These are phyloP conservation scores for Protea cynaroides DNA, from an alignment of 164 flowering plant species.

Conservation along the genomic window DNA sequence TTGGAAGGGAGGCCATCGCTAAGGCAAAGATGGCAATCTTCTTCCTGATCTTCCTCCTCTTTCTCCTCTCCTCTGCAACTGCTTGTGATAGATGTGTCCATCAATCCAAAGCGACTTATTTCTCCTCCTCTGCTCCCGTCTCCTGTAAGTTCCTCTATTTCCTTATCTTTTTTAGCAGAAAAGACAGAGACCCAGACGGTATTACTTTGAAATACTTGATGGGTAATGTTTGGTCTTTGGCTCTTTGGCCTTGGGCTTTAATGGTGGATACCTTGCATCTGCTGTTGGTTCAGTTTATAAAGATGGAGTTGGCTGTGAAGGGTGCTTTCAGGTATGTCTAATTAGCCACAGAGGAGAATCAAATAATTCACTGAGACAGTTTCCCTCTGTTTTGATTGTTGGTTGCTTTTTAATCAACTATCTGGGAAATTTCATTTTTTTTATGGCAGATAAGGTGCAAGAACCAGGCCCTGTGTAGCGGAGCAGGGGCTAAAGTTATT, in stretches of 20 bases:
- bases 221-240: constrained; percentile 45
- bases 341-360: background rate
- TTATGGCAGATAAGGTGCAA: constrained; percentile 75
- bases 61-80: constrained; percentile 40
- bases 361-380: no score
- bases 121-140: constrained; percentile 43
- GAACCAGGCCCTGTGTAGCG: constrained; percentile 42
- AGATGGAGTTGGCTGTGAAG: constrained; percentile 88
- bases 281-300: constrained; percentile 57
- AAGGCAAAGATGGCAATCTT: constrained; percentile 34
- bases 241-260: constrained; percentile 55
- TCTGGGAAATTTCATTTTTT: no score
- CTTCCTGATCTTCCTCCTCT: constrained; percentile 27
- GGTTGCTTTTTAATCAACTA: no score
- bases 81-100: constrained; percentile 85
- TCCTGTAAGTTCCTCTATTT: constrained; percentile 32
- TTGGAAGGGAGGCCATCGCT: constrained; percentile 57
- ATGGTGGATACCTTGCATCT: constrained; percentile 61
- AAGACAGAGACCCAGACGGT: constrained; percentile 14
- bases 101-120: constrained; percentile 58
- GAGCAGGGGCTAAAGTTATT: constrained; percentile 45
- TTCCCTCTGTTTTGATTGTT: no score
- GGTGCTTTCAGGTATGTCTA: constrained; percentile 63
- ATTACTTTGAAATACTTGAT: background rate
- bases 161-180: background rate